phyloP scores from a whole-genome alignment of 2,329 filamentous ascomycete genomes.

The Aspergillus neoniger region DNA sequence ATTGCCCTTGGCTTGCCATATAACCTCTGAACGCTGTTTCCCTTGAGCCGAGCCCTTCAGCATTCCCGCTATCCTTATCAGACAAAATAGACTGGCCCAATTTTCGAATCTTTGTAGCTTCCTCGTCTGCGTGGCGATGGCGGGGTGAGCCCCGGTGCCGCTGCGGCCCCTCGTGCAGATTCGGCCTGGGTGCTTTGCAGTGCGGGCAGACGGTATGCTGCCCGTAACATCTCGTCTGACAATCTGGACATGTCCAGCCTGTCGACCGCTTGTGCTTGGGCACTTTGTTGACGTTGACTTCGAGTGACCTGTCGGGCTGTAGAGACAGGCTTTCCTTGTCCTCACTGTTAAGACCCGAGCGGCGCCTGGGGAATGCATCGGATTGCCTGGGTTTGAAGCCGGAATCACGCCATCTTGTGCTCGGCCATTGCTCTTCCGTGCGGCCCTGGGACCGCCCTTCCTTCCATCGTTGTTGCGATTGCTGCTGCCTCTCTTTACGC shows the following conservation, averaged over 20 bases:
- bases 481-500: background rate
- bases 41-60: background rate
- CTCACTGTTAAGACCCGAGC: background rate
- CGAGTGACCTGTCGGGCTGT: slow-evolving; percentile 16
- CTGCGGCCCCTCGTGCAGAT: background rate
- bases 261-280: slow-evolving; percentile 7
- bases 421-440: background rate
- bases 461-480: background rate
- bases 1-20: slow-evolving; percentile 4
- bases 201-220: slow-evolving; percentile 27
- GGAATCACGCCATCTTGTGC: background rate
- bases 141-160: background rate
- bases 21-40: slow-evolving; percentile 11
- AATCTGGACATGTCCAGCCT: slow-evolving; percentile 35
- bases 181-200: slow-evolving; percentile 31
- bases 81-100: slow-evolving; percentile 22
- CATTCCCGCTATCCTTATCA: slow-evolving; percentile 15
- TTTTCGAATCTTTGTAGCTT: slow-evolving; percentile 25
- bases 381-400: background rate
- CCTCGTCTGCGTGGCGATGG: background rate
- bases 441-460: background rate
- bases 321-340: slow-evolving; percentile 10
- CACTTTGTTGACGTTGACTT: slow-evolving; percentile 3
- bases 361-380: background rate
- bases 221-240: slow-evolving; percentile 24